A percentile compares a stretch with the other conserved stretches of the same genome.
Conservation (phyloP, 495 filamentous ascomycete genomes). For the Penicillium tannophilum region DNA sequence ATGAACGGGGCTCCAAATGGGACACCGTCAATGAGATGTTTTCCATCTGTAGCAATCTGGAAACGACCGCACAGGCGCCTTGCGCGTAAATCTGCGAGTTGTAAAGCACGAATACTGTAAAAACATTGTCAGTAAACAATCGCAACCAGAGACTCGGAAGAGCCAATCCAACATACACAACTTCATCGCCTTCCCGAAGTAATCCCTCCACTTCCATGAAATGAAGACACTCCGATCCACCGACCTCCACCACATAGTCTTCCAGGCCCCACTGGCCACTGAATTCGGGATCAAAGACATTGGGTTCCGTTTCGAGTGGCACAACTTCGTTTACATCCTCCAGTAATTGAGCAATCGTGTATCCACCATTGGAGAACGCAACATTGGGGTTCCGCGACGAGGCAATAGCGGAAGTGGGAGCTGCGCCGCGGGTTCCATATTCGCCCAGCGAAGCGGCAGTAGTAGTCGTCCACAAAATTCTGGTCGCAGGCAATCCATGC, state of each 20-base stretch:
- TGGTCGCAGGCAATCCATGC: constrained; percentile 73
- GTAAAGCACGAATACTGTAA: constrained; percentile 76
- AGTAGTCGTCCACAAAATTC: constrained; percentile 71
- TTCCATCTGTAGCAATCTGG: constrained; percentile 80
- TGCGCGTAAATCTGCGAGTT: constrained; percentile 70
- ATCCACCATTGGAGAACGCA: constrained; percentile 54
- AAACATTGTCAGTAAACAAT: not conserved
- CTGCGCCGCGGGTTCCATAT: constrained; percentile 25
- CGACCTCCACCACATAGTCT: constrained; percentile 86
- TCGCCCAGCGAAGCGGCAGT: constrained; percentile 37
- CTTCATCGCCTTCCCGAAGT: constrained; percentile 80
- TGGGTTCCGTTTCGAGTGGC: constrained; percentile 71
- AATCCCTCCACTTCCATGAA: constrained; percentile 71
- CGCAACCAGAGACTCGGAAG: constrained; percentile 1
- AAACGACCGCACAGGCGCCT: constrained; percentile 76
- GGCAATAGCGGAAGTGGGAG: constrained; percentile 37
- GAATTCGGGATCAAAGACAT: constrained; percentile 36
- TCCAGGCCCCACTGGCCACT: constrained; percentile 80
- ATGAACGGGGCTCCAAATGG: constrained; percentile 79
- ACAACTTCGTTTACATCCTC: constrained; percentile 81
- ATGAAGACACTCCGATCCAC: constrained; percentile 86
- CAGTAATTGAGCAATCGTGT: constrained; percentile 79
- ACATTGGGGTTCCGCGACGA: constrained; percentile 44
- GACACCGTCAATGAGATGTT: constrained; percentile 85
- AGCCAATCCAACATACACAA: constrained; percentile 60